Base-by-base conservation (phyloP, 805 yeast genomes). In the Ogataea nonfermentans region DNA sequence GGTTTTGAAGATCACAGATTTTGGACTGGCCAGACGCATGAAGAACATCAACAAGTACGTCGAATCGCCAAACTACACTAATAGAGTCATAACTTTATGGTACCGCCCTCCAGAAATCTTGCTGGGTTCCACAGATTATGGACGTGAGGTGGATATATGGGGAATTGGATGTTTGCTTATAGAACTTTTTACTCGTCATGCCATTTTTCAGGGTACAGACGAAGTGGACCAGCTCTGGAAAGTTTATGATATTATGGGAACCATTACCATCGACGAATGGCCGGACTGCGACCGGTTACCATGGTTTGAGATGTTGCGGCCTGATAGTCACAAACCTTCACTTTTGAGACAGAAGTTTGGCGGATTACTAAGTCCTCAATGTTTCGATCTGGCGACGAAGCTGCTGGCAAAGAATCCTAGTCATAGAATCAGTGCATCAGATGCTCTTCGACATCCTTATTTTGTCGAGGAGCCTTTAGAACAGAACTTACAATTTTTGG, bases 61-160 rank as follows among this genome's bases (percentile, higher is more conserved):
- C 7, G 76, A 74, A 33, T 68, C 75, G 14, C 84, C 86, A 3
- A 93, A 89, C 52, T 91, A 91, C 62, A 91, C 99, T 2, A 93
- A 93, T 59, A 67, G 99, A 40, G 98, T 93, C 28, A 93, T 93
- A 38, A 93, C 99, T 0, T 67, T 93, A 26, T 93, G 99, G 99
- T 91, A 93, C 61, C 74, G 99, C 43, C 99, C 99, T 1, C 98
- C 98, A 0, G 99, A 91, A 61, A 71, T 93, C 23, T 66, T 93
- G 26, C 63, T 93, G 42, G 99, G 99, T 1, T 80, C 95, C 0
- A 90, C 98, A 0, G 81, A 80, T 43, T 93, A 93, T 62, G 93
- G 90, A 0, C 66, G 88, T 28, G 96, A 86, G 52, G 93, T 93
- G 8, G 99, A 93, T 57, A 80, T 88, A 50, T 93, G 99, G 99